Base-by-base conservation (phyloP, 2,329 filamentous ascomycete genomes). In the Cladosporium sp. region DNA sequence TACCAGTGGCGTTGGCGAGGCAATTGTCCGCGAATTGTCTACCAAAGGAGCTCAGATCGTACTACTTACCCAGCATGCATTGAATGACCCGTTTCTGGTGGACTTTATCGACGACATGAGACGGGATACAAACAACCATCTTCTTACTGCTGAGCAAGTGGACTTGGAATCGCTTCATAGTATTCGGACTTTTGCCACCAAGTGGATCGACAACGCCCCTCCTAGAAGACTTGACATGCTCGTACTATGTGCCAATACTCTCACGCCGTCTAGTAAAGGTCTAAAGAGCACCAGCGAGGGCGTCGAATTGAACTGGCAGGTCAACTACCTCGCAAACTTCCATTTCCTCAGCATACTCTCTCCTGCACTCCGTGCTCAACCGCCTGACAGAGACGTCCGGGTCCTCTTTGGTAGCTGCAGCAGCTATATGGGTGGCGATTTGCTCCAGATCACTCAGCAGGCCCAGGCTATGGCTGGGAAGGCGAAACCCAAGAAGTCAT, bases 271-370 rank as follows among this genome's bases (percentile, higher is more conserved):
- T 10, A 89, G 86, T 1, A 75, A 78, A 62, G 78, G 83, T 25
- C 62, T 72, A 3, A 76, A 73, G 1, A 77, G 83, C 62, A 96
- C 91, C 0, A 75, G 79, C 5, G 91, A 97, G 68, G 91, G 91
- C 0, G 77, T 97, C 13, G 93, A 97, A 70, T 82, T 87, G 63
- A 93, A 89, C 60, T 97, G 92, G 92, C 91, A 91, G 76, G 80
- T 97, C 66, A 99, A 99, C 71, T 99, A 91, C 72, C 81, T 99
- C 37, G 88, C 91, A 62, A 97, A 97, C 73, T 97, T 97, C 75
- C 95, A 99, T 69, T 80, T 99, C 3, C 80, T 99, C 44, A 90
- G 89, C 63, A 95, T 99, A 28, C 80, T 99, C 35, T 94, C 88
- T 65, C 94, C 94, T 0, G 93, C 94, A 0, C 80, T 99, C 60